Evolutionary conservation across 495 filamentous ascomycete genomes (phyloP), one percentile per base, ranked within the genome.

Genomic region (Poronia punctata): DNA sequence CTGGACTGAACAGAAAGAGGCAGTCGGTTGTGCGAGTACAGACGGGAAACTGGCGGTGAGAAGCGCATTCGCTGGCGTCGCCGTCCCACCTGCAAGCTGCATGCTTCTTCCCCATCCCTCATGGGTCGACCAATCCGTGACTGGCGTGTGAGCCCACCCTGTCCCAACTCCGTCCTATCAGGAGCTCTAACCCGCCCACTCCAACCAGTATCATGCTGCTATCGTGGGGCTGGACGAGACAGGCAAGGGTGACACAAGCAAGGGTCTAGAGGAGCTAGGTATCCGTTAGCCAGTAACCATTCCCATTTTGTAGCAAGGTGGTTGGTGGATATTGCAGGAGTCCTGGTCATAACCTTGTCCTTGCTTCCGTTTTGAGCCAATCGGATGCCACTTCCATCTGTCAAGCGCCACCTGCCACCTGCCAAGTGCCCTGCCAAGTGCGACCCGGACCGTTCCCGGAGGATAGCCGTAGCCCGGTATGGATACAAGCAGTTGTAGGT

Each of bases 1-100:
- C 50, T 50, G 41, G 49, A 36, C 45, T 46, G 41, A 28, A 33
- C n/a, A 38, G 34, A 38, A n/a, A n/a, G 52, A 58, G 55, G 39
- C 43, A 49, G 50, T 35, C 49, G 43, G 50, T 51, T 54, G 54
- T 57, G 51, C 39, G 54, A 58, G 54, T 48, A 44, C 45, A 54
- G 38, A 50, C 54, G 51, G 54, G 52, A 59, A 59, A 59, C 55
- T 59, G 55, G 55, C 55, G 55, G 55, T 59, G 55, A 56, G 52
- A 44, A 51, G 52, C 45, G 52, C 49, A 59, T 53, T 45, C 46
- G 55, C 52, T 59, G 55, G 55, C 55, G 52, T 59, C 46, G 46
- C 35, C 43, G 52, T 53, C 54, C 55, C 55, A 59, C 55, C 55
- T 59, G 52, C 55, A 59, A 43, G 49, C 44, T 59, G 55, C 52